Evolutionary conservation across 352 stramenopile species (phyloP), one percentile per base, ranked within the genome.

Genomic region (Phytophthora ramorum): DNA sequence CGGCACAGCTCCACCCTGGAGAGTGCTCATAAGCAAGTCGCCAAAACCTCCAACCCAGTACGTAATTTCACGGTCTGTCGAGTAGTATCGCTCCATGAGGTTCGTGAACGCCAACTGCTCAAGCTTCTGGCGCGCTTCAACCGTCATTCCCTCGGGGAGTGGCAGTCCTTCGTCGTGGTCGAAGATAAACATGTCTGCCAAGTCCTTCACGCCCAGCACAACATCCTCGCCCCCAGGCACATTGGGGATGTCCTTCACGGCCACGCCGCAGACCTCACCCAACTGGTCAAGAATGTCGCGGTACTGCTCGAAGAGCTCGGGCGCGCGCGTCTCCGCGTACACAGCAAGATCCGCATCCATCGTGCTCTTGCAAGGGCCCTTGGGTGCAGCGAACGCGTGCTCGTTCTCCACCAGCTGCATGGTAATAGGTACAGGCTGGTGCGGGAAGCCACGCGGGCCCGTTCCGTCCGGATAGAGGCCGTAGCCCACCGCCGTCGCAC

Each of bases 51-150:
- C 87, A 41, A 90, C 83, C 87, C 87, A 95, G 76, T 95, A 95
- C 46, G 87, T 95, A 61, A 95, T 79, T 56, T 81, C 75, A 34
- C 84, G 84, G 20, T 90, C 81, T 17, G 87, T 92, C 19, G 81
- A 80, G 71, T 92, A 95, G 66, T 95, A 95, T 44, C 87, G 71
- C 64, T 95, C 87, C 87, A 95, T 93, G 50, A 95, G 83, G 67
- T 92, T 91, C 9, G 76, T 85, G 68, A 95, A 93, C 37, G 85
- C 84, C 32, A 95, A 66, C 38, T 87, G 66, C 63, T 93, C 81
- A 17, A 95, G 63, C 28, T 87, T 52, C 12, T 68, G 59, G 46
- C 80, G 85, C 20, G 85, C 58, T 13, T 87, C 78, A 16, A 77
- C 51, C 9, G 80, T 88, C 57, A 93, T 74, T 2, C 85, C 83